Base-by-base conservation (phyloP, 345 rosid genomes). In the Schrenkiella parvula region DNA sequence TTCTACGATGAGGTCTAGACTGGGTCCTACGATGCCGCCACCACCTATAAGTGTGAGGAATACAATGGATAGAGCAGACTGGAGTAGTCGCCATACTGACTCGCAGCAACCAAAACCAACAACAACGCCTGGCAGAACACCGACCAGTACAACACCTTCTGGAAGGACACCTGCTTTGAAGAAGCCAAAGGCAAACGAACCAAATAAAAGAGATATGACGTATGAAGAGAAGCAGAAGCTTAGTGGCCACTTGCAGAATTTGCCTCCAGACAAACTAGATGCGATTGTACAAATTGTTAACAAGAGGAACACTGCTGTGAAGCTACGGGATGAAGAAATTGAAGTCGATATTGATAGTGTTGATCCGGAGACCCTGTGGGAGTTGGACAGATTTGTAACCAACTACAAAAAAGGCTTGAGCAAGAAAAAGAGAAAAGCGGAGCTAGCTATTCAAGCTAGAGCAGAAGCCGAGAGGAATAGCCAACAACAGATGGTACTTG, bases 361-460 rank as follows among this genome's bases (percentile, higher is more conserved):
- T 81, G 99, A 95, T 78, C 83, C 90, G 0, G 99, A 95, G 85
- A 95, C 99, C 63, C 87, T 95, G 23, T 95, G 99, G 99, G 99
- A 95, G 83, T 87, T 95, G 42, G 99, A 95, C 76, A 88, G 99
- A 79, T 95, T 91, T 83, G 92, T 91, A 0, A 89, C 93, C 70
- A 95, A 95, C 84, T 95, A 88, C 75, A 95, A 88, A 79, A 91
- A 95, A 81, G 89, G 95, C 68, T 79, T 95, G 80, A 95, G 99
- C 85, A 95, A 95, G 89, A 83, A 84, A 80, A 95, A 91, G 84
- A 87, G 99, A 80, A 95, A 88, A 80, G 98, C 97, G 46, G 99
- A 95, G 79, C 91, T 84, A 62, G 96, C 93, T 32, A 77, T 71
- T 60, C 96, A 86, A 80, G 96, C 95, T 62, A 87, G 92, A 82